Evolutionary conservation across 805 yeast species (phyloP), one percentile per base, ranked within the genome.

Genomic region (Kregervanrija pseudodelftensis): DNA sequence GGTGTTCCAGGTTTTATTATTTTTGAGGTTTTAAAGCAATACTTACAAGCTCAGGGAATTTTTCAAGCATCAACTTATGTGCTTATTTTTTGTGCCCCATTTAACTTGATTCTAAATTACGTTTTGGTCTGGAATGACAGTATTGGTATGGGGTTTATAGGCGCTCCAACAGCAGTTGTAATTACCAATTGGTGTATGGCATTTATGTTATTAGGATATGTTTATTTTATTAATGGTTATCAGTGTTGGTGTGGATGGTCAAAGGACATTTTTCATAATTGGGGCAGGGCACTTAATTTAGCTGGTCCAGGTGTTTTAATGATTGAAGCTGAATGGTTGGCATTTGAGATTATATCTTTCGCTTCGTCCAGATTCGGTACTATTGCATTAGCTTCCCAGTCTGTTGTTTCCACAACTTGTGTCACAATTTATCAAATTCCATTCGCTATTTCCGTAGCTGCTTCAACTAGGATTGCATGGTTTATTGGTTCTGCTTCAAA

Each of bases 261-360:
- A 1, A 51, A 43, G 7, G 69, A 68, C 16, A 65, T 74, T 4
- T 72, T 75, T 50, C 54, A 56, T 36, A 66, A 68, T 35, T 77
- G 82, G 82, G 63, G 64, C 3, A 64, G 61, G 40, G 58, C 73
- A 39, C 56, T 72, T 13, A 45, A 51, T 8, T 63, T 77, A 42
- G 80, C 81, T 1, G 65, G 76, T 30, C 81, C 81, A 2, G 79
- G 81, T 32, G 68, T 74, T 45, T 56, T 76, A 36, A 77, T 77
- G 81, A 69, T 77, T 39, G 80, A 75, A 57, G 80, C 80, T 11
- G 82, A 77, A 55, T 77, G 77, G 61, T 56, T 77, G 42, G 80
- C 80, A 2, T 77, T 77, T 55, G 82, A 77, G 54, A 68, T 76
- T 39, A 68, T 77, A 50, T 74, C 81, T 3, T 66, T 77, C 50